phyloP scores from a whole-genome alignment of 345 rosid species.

The thale cress (Arabidopsis thaliana) region TAIR10.1 NC_003076.8:25905501-25906000 shows the following conservation, averaged over 20 bases:
- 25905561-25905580: too few relatives aligned
- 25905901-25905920: conserved; percentile 44
- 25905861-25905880: conserved; percentile 21
- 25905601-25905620: too few relatives aligned
- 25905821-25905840: not conserved
- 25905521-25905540: too few relatives aligned
- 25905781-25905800: not conserved
- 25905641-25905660: not conserved
- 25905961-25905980: conserved; percentile 12
- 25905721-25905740: too few relatives aligned
- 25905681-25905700: not conserved
- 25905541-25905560: too few relatives aligned
- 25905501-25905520: too few relatives aligned
- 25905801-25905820: not conserved
- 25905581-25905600: too few relatives aligned
- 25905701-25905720: too few relatives aligned
- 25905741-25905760: not conserved
- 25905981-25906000: conserved; percentile 12
- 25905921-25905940: conserved; percentile 22
- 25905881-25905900: conserved; percentile 32
- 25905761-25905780: not conserved
- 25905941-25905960: conserved; percentile 18
- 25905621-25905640: not conserved
- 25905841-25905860: not conserved
- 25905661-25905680: not conserved